phyloP scores from a whole-genome alignment of 2,329 filamentous ascomycete species.

The Monosporascus ibericus region DNA sequence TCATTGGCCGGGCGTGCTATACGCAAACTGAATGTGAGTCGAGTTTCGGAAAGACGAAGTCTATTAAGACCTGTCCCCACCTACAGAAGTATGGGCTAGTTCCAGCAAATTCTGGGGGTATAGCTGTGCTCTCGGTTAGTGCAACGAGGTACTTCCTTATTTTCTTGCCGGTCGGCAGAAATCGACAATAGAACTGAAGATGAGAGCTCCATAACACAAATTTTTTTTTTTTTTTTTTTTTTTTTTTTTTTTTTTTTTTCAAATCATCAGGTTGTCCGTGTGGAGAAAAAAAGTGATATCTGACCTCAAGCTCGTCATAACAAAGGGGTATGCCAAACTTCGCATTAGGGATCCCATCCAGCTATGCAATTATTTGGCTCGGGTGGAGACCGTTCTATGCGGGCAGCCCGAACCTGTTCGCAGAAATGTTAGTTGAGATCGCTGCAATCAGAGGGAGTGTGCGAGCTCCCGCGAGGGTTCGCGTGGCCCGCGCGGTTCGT shows the following conservation, averaged over 20 bases:
- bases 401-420: conserved; percentile 41
- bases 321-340: conserved; percentile 12
- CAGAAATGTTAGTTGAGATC: conserved; percentile 30
- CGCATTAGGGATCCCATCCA: conserved; percentile 9
- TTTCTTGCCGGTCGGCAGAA: neutral
- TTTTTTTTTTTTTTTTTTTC: neutral
- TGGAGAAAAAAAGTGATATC: conserved; percentile 6
- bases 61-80: conserved; percentile 21
- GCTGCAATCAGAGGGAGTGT: conserved; percentile 30
- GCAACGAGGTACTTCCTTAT: neutral
- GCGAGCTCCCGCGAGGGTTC: conserved; percentile 30
- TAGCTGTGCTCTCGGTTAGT: neutral
- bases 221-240: neutral
- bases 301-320: conserved; percentile 8
- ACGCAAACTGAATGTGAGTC: conserved; percentile 30
- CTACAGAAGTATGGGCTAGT: conserved; percentile 2
- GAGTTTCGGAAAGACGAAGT: conserved; percentile 27
- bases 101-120: neutral
- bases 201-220: neutral
- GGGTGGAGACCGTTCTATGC: conserved; percentile 33
- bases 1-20: conserved; percentile 23
- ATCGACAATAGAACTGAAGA: neutral
- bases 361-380: conserved; percentile 13
- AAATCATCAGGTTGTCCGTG: neutral
- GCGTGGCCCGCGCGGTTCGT: conserved; percentile 22